Percentiles rank a stretch among this genome's conserved stretches.
phyloP scores from a whole-genome alignment of 2,329 filamentous ascomycete species.

The Thermothelomyces thermophilus region DNA sequence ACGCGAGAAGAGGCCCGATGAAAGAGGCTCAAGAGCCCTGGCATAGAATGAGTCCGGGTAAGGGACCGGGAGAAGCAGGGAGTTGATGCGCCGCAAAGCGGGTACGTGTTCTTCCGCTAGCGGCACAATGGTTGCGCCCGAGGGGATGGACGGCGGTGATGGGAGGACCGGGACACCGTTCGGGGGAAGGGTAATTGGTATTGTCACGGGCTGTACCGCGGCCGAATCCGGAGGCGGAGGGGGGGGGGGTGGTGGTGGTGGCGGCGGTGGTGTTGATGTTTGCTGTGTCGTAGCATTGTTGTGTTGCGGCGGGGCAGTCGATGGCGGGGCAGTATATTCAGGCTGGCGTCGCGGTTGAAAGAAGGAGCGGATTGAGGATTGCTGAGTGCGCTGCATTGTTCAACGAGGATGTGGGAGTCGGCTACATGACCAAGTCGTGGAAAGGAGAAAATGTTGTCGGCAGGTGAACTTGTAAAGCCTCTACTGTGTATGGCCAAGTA shows the following conservation, averaged over 20 bases:
- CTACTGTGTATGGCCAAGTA: too few species aligned
- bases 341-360: conserved; percentile 45
- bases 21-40: conserved; percentile 43
- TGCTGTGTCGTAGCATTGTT: conserved; percentile 22
- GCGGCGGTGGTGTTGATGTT: conserved; percentile 19
- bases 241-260: conserved; percentile 17
- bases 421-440: not conserved
- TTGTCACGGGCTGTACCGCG: conserved; percentile 1
- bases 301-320: conserved; percentile 27
- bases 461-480: not conserved
- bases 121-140: conserved; percentile 46
- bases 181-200: conserved; percentile 18
- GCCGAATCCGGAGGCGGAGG: conserved; percentile 7
- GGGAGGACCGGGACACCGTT: conserved; percentile 26
- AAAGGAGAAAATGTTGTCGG: not conserved
- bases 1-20: conserved; percentile 50
- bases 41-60: conserved; percentile 61
- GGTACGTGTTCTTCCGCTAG: conserved; percentile 47
- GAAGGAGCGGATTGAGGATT: conserved; percentile 58
- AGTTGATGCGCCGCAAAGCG: conserved; percentile 57
- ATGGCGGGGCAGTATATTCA: conserved; percentile 38
- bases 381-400: conserved; percentile 35
- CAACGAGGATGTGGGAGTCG: not conserved
- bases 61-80: conserved; percentile 55
- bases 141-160: conserved; percentile 35